Percentiles rank a stretch among this genome's conserved stretches.
Evolutionary conservation across 441 rosid genomes (phyloP).

Genomic region (Dalechampia spathulata): DNA sequence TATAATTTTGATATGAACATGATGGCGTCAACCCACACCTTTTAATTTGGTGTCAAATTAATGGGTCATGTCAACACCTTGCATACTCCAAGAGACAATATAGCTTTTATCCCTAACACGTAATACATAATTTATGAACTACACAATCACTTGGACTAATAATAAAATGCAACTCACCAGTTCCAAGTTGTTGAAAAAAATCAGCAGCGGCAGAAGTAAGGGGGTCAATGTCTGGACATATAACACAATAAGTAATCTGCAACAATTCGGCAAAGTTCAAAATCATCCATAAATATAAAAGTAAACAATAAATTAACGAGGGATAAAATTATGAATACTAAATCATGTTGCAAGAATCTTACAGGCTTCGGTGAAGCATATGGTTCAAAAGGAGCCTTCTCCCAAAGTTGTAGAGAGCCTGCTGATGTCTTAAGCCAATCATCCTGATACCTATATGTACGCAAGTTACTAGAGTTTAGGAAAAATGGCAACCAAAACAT

Average conservation of each 20-base stretch:
- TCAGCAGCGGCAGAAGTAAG: conserved; percentile 90
- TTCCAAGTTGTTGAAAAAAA: conserved; percentile 98
- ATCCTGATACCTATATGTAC: conserved; percentile 82
- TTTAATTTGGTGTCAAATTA: no score
- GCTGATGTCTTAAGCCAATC: conserved; percentile 98
- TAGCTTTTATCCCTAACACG: neutral
- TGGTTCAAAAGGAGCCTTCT: conserved; percentile 98
- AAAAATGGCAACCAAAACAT: neutral
- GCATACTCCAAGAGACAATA: neutral
- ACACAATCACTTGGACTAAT: no score
- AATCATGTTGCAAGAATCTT: conserved; percentile 27
- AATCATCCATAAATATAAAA: conserved; percentile 4
- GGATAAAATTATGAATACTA: conserved; percentile 4
- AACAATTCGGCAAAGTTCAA: conserved; percentile 24
- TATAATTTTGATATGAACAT: no score
- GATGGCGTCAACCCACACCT: no score
- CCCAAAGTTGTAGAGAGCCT: conserved; percentile 87
- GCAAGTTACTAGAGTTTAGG: conserved; percentile 14
- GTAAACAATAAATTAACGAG: conserved; percentile 6
- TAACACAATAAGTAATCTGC: conserved; percentile 81
- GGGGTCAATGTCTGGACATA: conserved; percentile 98
- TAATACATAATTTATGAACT: no score
- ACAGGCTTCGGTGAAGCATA: conserved; percentile 88
- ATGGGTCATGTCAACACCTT: no score
- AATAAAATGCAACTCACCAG: conserved; percentile 47